phyloP scores from a whole-genome alignment of 768 basidiomycete genomes.

The Tricholoma terreum region DNA sequence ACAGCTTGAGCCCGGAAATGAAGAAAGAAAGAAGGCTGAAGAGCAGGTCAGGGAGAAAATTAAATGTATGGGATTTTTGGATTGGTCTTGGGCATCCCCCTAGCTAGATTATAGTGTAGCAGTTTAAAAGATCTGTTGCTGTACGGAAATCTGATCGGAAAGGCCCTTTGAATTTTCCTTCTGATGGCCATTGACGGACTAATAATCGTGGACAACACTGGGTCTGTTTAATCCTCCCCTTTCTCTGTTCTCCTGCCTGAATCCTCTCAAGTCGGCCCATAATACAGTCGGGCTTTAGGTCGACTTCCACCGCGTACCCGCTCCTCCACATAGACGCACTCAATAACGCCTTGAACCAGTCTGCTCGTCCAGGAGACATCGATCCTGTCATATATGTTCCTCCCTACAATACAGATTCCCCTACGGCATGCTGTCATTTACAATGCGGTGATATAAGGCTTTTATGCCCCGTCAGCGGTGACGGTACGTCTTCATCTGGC shows the following conservation, averaged over 20 bases:
- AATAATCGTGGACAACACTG: constrained; percentile 72
- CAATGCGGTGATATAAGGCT: constrained; percentile 72
- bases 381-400: constrained; percentile 76
- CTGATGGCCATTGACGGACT: constrained; percentile 78
- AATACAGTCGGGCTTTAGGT: constrained; percentile 87
- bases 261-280: constrained; percentile 57
- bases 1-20: constrained; percentile 25
- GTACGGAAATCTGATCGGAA: background rate
- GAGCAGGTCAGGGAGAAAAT: constrained; percentile 43
- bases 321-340: constrained; percentile 84
- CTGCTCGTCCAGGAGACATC: constrained; percentile 49
- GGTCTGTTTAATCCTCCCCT: constrained; percentile 43
- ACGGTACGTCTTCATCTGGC: constrained; percentile 52
- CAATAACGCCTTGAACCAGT: constrained; percentile 66
- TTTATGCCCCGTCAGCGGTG: constrained; percentile 78
- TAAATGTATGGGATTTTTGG: constrained; percentile 46
- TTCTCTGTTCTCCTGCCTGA: constrained; percentile 17
- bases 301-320: constrained; percentile 72
- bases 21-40: constrained; percentile 43
- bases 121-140: too few relatives aligned
- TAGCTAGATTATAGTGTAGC: constrained; percentile 10
- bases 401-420: constrained; percentile 41
- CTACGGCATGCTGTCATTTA: constrained; percentile 84
- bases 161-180: background rate
- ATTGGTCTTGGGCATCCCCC: constrained; percentile 76